Conservation (phyloP, 495 filamentous ascomycete genomes). For the Neurospora sp. region DNA sequence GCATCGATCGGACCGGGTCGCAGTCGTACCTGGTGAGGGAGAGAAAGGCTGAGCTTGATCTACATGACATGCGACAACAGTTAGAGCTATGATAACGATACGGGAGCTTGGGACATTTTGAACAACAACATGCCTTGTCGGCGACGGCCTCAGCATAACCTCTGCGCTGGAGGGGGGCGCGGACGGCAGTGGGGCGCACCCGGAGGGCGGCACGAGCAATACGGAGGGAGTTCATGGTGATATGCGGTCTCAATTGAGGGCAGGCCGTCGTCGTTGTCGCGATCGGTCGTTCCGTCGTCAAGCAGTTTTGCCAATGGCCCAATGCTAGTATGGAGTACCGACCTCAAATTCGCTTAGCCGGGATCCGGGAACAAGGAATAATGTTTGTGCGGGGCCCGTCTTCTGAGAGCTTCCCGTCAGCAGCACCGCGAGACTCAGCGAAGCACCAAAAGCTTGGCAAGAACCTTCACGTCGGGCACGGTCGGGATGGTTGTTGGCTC, state of each 20-base stretch:
- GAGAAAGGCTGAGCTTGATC: slow-evolving; percentile 93
- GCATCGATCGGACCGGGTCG: slow-evolving; percentile 4
- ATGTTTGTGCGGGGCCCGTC: slow-evolving; percentile 17
- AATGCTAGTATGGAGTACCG: slow-evolving; percentile 1
- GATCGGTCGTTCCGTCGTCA: slow-evolving; percentile 16
- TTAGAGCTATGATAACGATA: slow-evolving; percentile 9
- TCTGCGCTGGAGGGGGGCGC: slow-evolving; percentile 66
- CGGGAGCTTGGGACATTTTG: slow-evolving; percentile 6
- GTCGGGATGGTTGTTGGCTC: background rate
- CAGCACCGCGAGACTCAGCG: background rate
- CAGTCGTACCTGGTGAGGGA: slow-evolving; percentile 89
- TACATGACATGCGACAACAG: slow-evolving; percentile 33
- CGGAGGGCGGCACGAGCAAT: slow-evolving; percentile 79
- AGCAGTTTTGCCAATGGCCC: slow-evolving; percentile 28
- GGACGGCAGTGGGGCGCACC: slow-evolving; percentile 59
- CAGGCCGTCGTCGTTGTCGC: slow-evolving; percentile 24
- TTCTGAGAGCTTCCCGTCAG: background rate
- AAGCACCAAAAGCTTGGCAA: background rate
- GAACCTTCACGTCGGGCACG: background rate
- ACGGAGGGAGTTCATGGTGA: slow-evolving; percentile 83
- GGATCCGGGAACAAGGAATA: slow-evolving; percentile 24
- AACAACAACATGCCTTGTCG: slow-evolving; percentile 47
- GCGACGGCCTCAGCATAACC: slow-evolving; percentile 88
- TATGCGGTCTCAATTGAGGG: slow-evolving; percentile 41
- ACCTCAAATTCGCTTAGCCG: slow-evolving; percentile 30